phyloP scores from a whole-genome alignment of 129 eudicot species.

The Lactuca sativa region DNA sequence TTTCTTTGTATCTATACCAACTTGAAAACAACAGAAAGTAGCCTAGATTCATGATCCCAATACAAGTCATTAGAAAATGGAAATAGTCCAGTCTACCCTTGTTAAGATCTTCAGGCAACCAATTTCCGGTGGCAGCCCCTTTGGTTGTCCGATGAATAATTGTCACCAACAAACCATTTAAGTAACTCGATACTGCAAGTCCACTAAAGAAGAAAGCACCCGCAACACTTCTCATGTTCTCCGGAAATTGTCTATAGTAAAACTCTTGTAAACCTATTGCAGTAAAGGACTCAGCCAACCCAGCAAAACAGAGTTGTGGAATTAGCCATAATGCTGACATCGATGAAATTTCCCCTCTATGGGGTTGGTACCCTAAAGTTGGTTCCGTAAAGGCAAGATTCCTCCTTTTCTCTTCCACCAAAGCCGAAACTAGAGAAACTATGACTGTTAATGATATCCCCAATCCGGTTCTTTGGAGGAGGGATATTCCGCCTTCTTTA shows the following conservation, averaged over 20 bases:
- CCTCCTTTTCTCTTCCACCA: constrained; percentile 55
- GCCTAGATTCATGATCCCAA: constrained; percentile 44
- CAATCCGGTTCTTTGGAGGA: constrained; percentile 72
- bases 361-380: constrained; percentile 25
- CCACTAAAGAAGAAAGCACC: constrained; percentile 66
- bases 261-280: constrained; percentile 68
- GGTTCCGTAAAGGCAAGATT: constrained; percentile 40
- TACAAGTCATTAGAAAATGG: constrained; percentile 50
- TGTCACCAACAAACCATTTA: constrained; percentile 49
- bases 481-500: constrained; percentile 62
- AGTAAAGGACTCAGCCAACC: constrained; percentile 66
- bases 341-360: constrained; percentile 46
- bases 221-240: constrained; percentile 80
- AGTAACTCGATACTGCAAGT: constrained; percentile 54
- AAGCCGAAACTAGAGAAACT: constrained; percentile 45
- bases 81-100: constrained; percentile 75
- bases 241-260: constrained; percentile 83
- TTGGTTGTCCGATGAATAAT: constrained; percentile 47
- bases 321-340: constrained; percentile 73
- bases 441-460: constrained; percentile 54
- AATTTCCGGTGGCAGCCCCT: constrained; percentile 45
- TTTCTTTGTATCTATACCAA: constrained; percentile 71
- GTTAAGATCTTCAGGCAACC: constrained; percentile 84
- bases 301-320: constrained; percentile 62
- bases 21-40: constrained; percentile 51